Evolutionary conservation across 2,329 filamentous ascomycete genomes (phyloP).

Genomic region (Leptoxyphium fumago): DNA sequence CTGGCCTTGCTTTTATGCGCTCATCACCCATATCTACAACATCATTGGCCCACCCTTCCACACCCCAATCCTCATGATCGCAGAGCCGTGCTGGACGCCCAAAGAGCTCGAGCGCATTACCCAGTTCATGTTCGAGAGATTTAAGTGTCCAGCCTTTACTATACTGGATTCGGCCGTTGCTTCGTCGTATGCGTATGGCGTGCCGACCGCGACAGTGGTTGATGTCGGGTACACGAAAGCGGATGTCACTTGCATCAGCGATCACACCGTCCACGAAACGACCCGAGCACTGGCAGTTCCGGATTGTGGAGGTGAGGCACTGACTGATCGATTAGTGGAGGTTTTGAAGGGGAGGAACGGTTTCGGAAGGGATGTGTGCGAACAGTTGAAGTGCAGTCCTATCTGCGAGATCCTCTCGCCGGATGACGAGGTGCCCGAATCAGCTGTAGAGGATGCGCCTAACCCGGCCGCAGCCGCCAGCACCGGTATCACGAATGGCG

Average conservation of each 20-base stretch:
- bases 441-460: slow-evolving; percentile 22
- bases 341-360: slow-evolving; percentile 43
- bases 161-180: slow-evolving; percentile 81
- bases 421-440: slow-evolving; percentile 38
- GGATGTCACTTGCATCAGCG: slow-evolving; percentile 78
- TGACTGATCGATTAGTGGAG: slow-evolving; percentile 59
- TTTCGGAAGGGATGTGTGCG: slow-evolving; percentile 47
- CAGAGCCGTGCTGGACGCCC: slow-evolving; percentile 79
- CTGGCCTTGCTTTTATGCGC: slow-evolving; percentile 85
- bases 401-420: slow-evolving; percentile 47
- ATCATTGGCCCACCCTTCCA: slow-evolving; percentile 83
- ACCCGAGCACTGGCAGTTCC: slow-evolving; percentile 45
- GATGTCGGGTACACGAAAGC: slow-evolving; percentile 89
- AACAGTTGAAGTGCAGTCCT: slow-evolving; percentile 48
- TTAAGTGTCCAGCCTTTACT: slow-evolving; percentile 82
- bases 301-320: slow-evolving; percentile 70
- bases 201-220: slow-evolving; percentile 68
- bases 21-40: slow-evolving; percentile 83
- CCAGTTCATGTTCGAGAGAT: slow-evolving; percentile 94
- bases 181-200: slow-evolving; percentile 65
- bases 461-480: slow-evolving; percentile 44
- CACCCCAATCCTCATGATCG: slow-evolving; percentile 81
- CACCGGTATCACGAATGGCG: slow-evolving; percentile 32
- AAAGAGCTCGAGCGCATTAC: slow-evolving; percentile 77
- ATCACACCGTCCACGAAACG: slow-evolving; percentile 61